Conservation (phyloP, 805 yeast genomes). For the Candida yuanshanica region DNA sequence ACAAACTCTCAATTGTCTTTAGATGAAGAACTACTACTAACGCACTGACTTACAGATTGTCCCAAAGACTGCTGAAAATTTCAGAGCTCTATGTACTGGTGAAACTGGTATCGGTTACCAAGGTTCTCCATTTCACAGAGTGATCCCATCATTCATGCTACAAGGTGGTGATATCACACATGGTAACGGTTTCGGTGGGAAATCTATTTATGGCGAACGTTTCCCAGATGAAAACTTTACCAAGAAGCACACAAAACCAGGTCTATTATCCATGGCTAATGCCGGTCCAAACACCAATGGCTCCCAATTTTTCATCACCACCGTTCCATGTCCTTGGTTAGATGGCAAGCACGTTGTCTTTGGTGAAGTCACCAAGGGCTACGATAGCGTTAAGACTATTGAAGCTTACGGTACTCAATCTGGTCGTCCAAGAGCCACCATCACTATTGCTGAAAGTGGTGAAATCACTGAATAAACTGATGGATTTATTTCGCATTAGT, state of each 20-base stretch:
- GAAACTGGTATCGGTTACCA: slow-evolving; percentile 94
- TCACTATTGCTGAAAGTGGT: slow-evolving; percentile 56
- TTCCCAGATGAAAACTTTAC: slow-evolving; percentile 74
- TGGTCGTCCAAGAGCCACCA: slow-evolving; percentile 65
- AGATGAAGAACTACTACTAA: neutral
- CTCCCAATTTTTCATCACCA: slow-evolving; percentile 94
- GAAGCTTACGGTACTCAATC: slow-evolving; percentile 70
- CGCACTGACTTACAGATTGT: slow-evolving; percentile 34
- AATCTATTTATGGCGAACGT: slow-evolving; percentile 76
- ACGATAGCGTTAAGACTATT: slow-evolving; percentile 78
- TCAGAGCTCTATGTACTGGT: slow-evolving; percentile 92
- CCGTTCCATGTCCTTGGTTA: slow-evolving; percentile 81
- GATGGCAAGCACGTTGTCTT: slow-evolving; percentile 94
- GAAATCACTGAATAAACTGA: slow-evolving; percentile 20
- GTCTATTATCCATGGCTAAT: slow-evolving; percentile 93
- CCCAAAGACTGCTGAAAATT: slow-evolving; percentile 95
- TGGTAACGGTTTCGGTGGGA: slow-evolving; percentile 97
- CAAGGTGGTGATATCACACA: slow-evolving; percentile 95
- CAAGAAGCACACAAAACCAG: slow-evolving; percentile 72
- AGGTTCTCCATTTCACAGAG: slow-evolving; percentile 93
- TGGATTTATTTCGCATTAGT: too few species aligned
- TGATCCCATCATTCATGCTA: slow-evolving; percentile 95
- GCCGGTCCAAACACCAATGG: slow-evolving; percentile 99
- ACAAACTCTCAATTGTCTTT: neutral
- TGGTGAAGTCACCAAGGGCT: slow-evolving; percentile 85